Evolutionary conservation across 106 monocot species (phyloP).

Genomic region (Apostasia shenzhenica): DNA sequence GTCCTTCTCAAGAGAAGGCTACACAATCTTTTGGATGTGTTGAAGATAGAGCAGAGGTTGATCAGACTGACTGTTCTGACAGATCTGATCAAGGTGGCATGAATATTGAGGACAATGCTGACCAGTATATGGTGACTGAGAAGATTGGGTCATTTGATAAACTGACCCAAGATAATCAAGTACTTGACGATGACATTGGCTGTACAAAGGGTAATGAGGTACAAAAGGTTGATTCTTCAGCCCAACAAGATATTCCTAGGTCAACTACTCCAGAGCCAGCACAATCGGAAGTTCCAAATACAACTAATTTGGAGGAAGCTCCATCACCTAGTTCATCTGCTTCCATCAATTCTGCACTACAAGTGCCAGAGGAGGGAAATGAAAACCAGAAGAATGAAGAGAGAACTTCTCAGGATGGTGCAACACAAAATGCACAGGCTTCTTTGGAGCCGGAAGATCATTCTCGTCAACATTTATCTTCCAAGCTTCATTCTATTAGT

Average conservation of each 20-base stretch:
- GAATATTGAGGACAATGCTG: conserved; percentile 5
- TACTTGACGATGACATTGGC: neutral
- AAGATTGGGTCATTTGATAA: conserved; percentile 3
- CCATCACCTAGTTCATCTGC: conserved; percentile 10
- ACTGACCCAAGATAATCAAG: neutral
- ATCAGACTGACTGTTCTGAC: conserved; percentile 14
- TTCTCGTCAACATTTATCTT: conserved; percentile 14
- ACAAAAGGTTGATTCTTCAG: conserved; percentile 17
- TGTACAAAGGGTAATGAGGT: neutral
- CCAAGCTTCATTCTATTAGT: conserved; percentile 40
- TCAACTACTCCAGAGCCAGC: neutral
- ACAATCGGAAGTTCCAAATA: neutral
- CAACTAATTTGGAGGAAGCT: conserved; percentile 24
- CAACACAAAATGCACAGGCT: conserved; percentile 27
- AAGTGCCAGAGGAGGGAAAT: conserved; percentile 18
- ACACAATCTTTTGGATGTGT: conserved; percentile 26
- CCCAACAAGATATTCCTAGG: conserved; percentile 8
- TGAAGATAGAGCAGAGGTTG: conserved; percentile 20
- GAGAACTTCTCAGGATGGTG: conserved; percentile 23
- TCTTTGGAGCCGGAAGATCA: conserved; percentile 32
- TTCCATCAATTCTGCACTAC: conserved; percentile 1
- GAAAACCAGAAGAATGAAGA: conserved; percentile 23
- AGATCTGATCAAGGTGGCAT: conserved; percentile 21
- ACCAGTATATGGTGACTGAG: conserved; percentile 9
- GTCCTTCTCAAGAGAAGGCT: conserved; percentile 25